phyloP scores from a whole-genome alignment of 768 basidiomycete genomes.

The Boletus insuetus region DNA sequence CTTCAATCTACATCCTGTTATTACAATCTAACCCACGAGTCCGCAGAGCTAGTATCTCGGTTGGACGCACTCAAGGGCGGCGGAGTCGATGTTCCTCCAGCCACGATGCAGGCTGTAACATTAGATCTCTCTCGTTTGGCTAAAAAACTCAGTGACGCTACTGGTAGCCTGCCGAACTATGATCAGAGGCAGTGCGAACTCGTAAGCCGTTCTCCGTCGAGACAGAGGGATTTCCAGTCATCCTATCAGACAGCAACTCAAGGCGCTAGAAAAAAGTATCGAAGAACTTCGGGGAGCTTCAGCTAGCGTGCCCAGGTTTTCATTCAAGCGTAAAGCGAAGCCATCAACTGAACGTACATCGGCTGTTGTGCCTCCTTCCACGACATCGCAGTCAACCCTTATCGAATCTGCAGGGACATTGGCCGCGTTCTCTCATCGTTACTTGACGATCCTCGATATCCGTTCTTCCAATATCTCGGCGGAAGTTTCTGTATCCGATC shows the following conservation, averaged over 20 bases:
- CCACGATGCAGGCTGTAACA: constrained; percentile 44
- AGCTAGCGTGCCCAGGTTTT: constrained; percentile 58
- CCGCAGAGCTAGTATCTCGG: constrained; percentile 48
- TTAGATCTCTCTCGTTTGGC: constrained; percentile 54
- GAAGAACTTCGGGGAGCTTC: constrained; percentile 47
- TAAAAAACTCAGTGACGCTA: constrained; percentile 63
- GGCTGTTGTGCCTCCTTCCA: neutral
- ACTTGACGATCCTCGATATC: constrained; percentile 39
- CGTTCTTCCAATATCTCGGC: constrained; percentile 37
- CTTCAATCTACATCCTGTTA: neutral
- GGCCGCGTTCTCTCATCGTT: constrained; percentile 42
- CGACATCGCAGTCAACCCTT: neutral
- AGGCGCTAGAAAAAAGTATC: constrained; percentile 53
- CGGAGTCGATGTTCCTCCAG: constrained; percentile 22
- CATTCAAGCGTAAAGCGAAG: constrained; percentile 53
- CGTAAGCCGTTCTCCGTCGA: constrained; percentile 40
- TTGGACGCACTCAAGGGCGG: constrained; percentile 39
- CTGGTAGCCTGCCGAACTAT: constrained; percentile 62
- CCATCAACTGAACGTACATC: constrained; percentile 2
- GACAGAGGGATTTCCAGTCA: constrained; percentile 10
- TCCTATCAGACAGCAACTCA: constrained; percentile 54
- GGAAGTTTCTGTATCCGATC: constrained; percentile 61
- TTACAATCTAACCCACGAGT: constrained; percentile 14
- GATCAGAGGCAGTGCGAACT: constrained; percentile 71
- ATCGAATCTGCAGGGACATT: constrained; percentile 39